phyloP scores from a whole-genome alignment of 768 basidiomycete species.

The Auricularia sp. region DNA sequence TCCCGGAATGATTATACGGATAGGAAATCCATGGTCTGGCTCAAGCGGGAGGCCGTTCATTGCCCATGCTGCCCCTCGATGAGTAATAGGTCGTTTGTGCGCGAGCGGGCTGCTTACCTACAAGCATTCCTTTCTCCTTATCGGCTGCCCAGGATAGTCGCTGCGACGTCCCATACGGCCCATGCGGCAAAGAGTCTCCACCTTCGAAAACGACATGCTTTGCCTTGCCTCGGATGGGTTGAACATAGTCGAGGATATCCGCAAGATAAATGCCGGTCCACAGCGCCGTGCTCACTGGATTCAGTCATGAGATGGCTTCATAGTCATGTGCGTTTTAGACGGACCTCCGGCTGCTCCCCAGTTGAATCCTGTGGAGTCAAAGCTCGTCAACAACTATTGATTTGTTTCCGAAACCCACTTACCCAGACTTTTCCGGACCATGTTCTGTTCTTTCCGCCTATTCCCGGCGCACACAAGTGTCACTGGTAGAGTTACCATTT shows the following conservation, averaged over 20 bases:
- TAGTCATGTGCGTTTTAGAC: conserved; percentile 6
- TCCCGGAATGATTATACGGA: conserved; percentile 54
- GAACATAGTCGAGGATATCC: conserved; percentile 41
- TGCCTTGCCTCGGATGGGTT: conserved; percentile 26
- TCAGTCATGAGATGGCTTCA: conserved; percentile 15
- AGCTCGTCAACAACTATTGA: background rate
- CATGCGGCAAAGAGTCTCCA: conserved; percentile 44
- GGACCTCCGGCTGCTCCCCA: conserved; percentile 44
- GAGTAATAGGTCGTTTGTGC: background rate
- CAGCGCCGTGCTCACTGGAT: conserved; percentile 38
- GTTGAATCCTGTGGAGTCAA: conserved; percentile 26
- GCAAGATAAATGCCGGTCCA: conserved; percentile 52
- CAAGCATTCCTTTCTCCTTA: conserved; percentile 40
- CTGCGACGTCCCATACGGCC: conserved; percentile 49
- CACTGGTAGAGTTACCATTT: conserved; percentile 46
- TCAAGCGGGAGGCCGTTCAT: conserved; percentile 53
- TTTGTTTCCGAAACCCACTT: background rate
- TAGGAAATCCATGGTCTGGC: conserved; percentile 56
- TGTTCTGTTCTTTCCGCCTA: conserved; percentile 56
- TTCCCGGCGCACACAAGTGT: conserved; percentile 60
- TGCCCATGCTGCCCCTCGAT: conserved; percentile 30
- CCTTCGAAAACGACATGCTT: conserved; percentile 55
- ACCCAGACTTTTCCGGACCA: conserved; percentile 42
- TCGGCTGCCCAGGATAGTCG: conserved; percentile 36
- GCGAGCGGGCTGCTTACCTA: conserved; percentile 18